Evolutionary conservation across 164 flowering plant genomes (phyloP).

Genomic region (Nelumbo lutea): DNA sequence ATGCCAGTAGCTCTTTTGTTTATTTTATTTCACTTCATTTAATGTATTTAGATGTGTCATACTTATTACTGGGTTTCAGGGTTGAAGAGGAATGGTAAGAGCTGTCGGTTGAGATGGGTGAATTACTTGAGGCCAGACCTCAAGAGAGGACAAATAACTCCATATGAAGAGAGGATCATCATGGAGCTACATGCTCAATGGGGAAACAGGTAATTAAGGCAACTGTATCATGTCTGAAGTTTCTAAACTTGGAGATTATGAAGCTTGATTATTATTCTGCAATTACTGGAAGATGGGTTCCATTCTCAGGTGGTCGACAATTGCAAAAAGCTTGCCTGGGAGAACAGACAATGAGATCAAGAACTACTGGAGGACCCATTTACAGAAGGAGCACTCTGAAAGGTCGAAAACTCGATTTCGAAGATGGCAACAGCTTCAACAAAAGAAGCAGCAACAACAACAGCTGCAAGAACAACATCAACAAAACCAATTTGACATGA

Average conservation of each 20-base stretch:
- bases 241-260: background rate
- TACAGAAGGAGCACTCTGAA: constrained; percentile 47
- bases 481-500: constrained; percentile 34
- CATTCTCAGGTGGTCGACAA: constrained; percentile 62
- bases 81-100: constrained; percentile 86
- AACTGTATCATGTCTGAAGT: background rate
- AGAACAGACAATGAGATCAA: constrained; percentile 81
- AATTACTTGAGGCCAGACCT: constrained; percentile 92
- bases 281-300: no score
- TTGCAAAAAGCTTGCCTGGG: constrained; percentile 70
- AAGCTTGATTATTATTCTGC: no score
- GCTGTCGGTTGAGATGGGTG: constrained; percentile 95
- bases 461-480: constrained; percentile 20
- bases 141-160: constrained; percentile 85
- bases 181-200: constrained; percentile 79
- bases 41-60: background rate
- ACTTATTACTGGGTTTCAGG: constrained; percentile 36
- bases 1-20: no score
- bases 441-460: constrained; percentile 32
- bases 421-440: constrained; percentile 51
- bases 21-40: background rate
- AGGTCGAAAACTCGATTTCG: constrained; percentile 39
- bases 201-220: constrained; percentile 76
- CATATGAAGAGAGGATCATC: constrained; percentile 76
- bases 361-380: constrained; percentile 85